A percentile compares a stretch with the other conserved stretches of the same genome.
Evolutionary conservation across 371 early-diverging fungal genomes (phyloP).

Genomic region (Actinomucor elegans): DNA sequence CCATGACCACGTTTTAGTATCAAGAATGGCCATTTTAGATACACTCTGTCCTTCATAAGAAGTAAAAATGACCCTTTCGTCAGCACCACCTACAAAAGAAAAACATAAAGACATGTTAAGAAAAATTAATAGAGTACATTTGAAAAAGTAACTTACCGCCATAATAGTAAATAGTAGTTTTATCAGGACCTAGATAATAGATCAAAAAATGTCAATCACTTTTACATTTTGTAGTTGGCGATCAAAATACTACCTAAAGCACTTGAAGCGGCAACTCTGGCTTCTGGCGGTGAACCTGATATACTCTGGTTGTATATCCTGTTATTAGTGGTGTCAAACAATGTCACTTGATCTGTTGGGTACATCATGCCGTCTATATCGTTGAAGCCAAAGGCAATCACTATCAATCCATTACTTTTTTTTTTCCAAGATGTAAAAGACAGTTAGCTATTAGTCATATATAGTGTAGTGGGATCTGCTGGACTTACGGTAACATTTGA

Average conservation of each 20-base stretch:
- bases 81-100: no score
- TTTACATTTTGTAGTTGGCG: no score
- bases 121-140: no score
- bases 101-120: no score
- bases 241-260: constrained; percentile 10
- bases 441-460: no score
- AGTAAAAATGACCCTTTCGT: no score
- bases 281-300: background rate
- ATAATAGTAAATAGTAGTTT: constrained; percentile 10
- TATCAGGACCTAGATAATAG: constrained; percentile 10
- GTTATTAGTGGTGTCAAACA: constrained; percentile 1
- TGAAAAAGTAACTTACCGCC: no score
- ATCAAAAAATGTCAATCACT: no score
- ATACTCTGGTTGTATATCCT: background rate
- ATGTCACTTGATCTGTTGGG: background rate
- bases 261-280: background rate
- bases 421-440: no score
- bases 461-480: no score
- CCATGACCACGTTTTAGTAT: background rate
- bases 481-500: constrained; percentile 1
- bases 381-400: background rate
- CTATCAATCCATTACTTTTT: background rate
- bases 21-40: background rate
- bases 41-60: no score
- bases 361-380: background rate